phyloP scores from a whole-genome alignment of 352 stramenopile genomes.

The Aphanomyces astaci region DNA sequence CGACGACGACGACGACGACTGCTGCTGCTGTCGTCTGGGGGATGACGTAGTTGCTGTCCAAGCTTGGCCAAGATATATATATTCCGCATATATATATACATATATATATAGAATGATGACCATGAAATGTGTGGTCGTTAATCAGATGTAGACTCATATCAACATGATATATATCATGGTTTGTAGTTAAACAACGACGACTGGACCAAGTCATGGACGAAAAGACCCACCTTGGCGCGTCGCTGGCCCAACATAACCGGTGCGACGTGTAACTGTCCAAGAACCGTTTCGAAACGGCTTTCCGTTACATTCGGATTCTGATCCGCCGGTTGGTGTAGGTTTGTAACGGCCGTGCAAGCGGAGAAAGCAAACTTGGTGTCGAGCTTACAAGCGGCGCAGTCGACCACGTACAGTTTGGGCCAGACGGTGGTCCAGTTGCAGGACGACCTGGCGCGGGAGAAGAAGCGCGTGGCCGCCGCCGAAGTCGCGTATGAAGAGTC shows the following conservation, averaged over 20 bases:
- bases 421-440: not conserved
- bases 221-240: conserved; percentile 1
- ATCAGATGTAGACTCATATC: too few species aligned
- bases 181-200: conserved; percentile 7
- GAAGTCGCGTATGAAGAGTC: conserved; percentile 17
- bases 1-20: too few species aligned
- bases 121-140: too few species aligned
- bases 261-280: not conserved
- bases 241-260: not conserved
- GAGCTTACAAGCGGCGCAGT: conserved; percentile 15
- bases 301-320: not conserved
- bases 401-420: not conserved
- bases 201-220: conserved; percentile 14
- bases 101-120: too few species aligned
- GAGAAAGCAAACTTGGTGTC: not conserved
- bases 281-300: not conserved
- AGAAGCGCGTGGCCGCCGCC: conserved; percentile 8
- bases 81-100: too few species aligned
- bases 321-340: not conserved
- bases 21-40: not conserved
- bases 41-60: not conserved
- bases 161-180: too few species aligned
- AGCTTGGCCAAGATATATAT: too few species aligned
- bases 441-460: conserved; percentile 8
- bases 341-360: not conserved